Evolutionary conservation across 192 early-diverging fungal genomes (phyloP).

Genomic region (Coemansia interrupta): DNA sequence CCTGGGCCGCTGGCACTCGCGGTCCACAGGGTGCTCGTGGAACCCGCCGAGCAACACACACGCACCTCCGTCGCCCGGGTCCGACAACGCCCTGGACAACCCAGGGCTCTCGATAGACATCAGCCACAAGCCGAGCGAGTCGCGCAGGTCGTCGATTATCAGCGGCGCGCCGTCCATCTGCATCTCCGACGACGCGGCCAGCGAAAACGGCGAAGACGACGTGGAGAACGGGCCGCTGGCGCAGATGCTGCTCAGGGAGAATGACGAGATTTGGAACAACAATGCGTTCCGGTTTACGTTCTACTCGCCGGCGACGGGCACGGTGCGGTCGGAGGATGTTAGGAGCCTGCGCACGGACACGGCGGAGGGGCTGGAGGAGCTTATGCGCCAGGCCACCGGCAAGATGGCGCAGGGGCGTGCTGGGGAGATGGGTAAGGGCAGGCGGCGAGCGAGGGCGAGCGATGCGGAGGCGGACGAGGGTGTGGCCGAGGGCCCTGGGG

Average conservation of each 20-base stretch:
- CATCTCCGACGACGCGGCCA: slow-evolving; percentile 1
- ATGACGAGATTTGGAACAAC: slow-evolving; percentile 53
- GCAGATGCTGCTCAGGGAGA: slow-evolving; percentile 38
- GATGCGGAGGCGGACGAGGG: neutral
- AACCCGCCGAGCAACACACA: slow-evolving; percentile 34
- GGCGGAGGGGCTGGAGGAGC: slow-evolving; percentile 33
- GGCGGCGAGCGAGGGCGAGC: neutral
- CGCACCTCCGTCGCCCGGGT: neutral
- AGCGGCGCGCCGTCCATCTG: slow-evolving; percentile 15
- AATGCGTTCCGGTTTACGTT: slow-evolving; percentile 59
- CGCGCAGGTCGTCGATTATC: slow-evolving; percentile 33
- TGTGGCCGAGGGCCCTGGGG: neutral
- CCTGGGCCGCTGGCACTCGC: slow-evolving; percentile 46
- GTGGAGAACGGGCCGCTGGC: slow-evolving; percentile 33
- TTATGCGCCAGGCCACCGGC: slow-evolving; percentile 27
- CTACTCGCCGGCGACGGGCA: slow-evolving; percentile 62
- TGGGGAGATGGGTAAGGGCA: neutral
- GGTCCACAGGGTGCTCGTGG: slow-evolving; percentile 44
- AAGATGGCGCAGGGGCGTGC: neutral
- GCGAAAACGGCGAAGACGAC: slow-evolving; percentile 10
- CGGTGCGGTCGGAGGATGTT: slow-evolving; percentile 57
- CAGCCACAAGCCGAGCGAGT: slow-evolving; percentile 46
- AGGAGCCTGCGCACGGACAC: slow-evolving; percentile 52
- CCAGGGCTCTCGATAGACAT: slow-evolving; percentile 39
- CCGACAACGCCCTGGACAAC: neutral